Percentiles rank a stretch among this genome's conserved stretches.
Conservation (phyloP, 1,284 basidiomycete species). For the Coniophora puteana region DNA sequence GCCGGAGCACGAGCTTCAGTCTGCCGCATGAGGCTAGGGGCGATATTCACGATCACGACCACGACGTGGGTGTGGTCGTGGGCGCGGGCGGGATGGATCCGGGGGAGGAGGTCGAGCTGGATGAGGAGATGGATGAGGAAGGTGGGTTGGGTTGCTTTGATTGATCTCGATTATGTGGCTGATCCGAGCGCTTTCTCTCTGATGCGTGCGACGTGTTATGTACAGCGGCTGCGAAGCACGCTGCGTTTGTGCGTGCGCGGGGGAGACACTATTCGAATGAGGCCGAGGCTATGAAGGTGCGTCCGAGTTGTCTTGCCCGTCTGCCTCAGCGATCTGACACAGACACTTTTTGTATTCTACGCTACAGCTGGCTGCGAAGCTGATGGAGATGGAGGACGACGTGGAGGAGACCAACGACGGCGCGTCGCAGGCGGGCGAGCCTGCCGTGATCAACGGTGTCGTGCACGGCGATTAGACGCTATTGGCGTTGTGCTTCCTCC, state of each 20-base stretch:
- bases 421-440: background rate
- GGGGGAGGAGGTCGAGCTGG: slow-evolving; percentile 65
- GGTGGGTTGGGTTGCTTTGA: slow-evolving; percentile 58
- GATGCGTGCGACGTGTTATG: slow-evolving; percentile 6
- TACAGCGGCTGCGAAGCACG: slow-evolving; percentile 76
- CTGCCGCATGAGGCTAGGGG: slow-evolving; percentile 65
- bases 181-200: no score
- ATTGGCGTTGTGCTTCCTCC: no score
- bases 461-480: slow-evolving; percentile 16
- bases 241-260: slow-evolving; percentile 78
- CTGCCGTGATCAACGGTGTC: slow-evolving; percentile 31
- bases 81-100: slow-evolving; percentile 41
- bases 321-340: slow-evolving; percentile 3
- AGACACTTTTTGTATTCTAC: background rate
- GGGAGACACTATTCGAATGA: slow-evolving; percentile 89
- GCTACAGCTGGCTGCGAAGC: slow-evolving; percentile 55
- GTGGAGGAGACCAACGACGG: slow-evolving; percentile 27
- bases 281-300: slow-evolving; percentile 88
- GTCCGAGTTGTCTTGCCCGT: slow-evolving; percentile 10
- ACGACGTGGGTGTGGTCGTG: no score
- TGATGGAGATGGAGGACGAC: slow-evolving; percentile 70
- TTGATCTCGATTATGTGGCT: slow-evolving; percentile 9
- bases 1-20: slow-evolving; percentile 81
- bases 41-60: no score
- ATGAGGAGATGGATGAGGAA: slow-evolving; percentile 86